These are phyloP conservation scores for Alectoria sarmentosa DNA, from an alignment of 495 filamentous ascomycete species.

Conservation along the genomic window DNA sequence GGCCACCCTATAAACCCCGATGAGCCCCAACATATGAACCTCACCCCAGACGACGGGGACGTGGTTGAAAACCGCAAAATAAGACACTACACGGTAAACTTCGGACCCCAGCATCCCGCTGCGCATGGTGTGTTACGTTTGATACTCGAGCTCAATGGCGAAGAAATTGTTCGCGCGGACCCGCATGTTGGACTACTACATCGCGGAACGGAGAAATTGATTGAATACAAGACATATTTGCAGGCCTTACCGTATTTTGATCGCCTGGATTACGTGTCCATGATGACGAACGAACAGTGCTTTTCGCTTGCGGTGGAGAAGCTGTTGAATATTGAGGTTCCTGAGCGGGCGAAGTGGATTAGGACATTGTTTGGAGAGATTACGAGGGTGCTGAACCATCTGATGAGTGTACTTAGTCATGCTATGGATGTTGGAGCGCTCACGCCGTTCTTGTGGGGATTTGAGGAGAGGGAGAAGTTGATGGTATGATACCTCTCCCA, in stretches of 20 bases:
- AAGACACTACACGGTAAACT: constrained; percentile 99
- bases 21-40: constrained; percentile 36
- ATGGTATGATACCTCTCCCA: constrained; percentile 61
- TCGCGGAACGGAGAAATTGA: constrained; percentile 98
- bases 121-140: constrained; percentile 97
- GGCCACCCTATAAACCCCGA: constrained; percentile 43
- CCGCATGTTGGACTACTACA: constrained; percentile 96
- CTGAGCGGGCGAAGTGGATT: constrained; percentile 93
- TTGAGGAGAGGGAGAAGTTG: constrained; percentile 98
- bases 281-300: constrained; percentile 99
- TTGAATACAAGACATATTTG: constrained; percentile 99
- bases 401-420: constrained; percentile 96
- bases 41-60: constrained; percentile 43
- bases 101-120: constrained; percentile 97
- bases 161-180: constrained; percentile 94
- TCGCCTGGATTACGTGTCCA: constrained; percentile 96
- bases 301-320: constrained; percentile 95
- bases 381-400: constrained; percentile 89
- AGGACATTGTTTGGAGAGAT: constrained; percentile 95
- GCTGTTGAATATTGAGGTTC: constrained; percentile 94
- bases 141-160: constrained; percentile 96
- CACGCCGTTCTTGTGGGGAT: constrained; percentile 98
- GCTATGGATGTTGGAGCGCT: constrained; percentile 99
- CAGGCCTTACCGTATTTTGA: constrained; percentile 99
- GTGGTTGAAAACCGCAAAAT: constrained; percentile 70